Evolutionary conservation across 352 stramenopile genomes (phyloP), one percentile per base, ranked within the genome.

Genomic region (Globisporangium viniferum): DNA sequence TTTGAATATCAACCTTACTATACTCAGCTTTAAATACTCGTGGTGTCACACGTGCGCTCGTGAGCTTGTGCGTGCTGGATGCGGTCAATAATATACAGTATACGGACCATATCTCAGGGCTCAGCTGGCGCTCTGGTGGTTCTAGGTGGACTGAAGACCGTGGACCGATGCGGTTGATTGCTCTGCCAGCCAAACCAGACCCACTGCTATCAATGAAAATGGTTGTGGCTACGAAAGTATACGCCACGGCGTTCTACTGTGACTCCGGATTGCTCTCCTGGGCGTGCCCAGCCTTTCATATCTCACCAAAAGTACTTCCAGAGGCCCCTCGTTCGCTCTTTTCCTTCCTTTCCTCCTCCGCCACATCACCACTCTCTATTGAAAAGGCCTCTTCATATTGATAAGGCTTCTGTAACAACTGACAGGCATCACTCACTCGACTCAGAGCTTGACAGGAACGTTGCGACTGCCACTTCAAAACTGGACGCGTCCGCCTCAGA

Each of bases 401-500:
- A 44, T 44, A 44, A 44, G 36, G 14, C 36, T 15, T 46, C 39
- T 39, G 5, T 39, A 39, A 35, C 31, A 35, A 10, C 33, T 10
- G 8, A 18, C 10, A 46, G 2, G 39, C 39, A 46, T 12, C 39
- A 46, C 12, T 12, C 39, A 46, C 39, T 46, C 39, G 39, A 46
- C 39, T 46, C 18, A 18, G 36, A 44, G 36, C 10, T 5, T 44
- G 10, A 44, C 36, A 44, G 36, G 36, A 44, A 44, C 36, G 36
- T 44, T 12, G 5, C 5, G 53, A 22, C 27, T 41, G 29, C 22
- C 59, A 64, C 53, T 64, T 31, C 39, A 24, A 39, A 53, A 65
- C 22, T 65, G 55, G 24, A 24, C 44, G 59, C 59, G 59, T 55
- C 44, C 24, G 35, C 59, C 59, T 65, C 59, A 65, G 55, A 59